Evolutionary conservation across 176 grass and related monocot genomes (phyloP).

Genomic region (Carex cristatella): DNA sequence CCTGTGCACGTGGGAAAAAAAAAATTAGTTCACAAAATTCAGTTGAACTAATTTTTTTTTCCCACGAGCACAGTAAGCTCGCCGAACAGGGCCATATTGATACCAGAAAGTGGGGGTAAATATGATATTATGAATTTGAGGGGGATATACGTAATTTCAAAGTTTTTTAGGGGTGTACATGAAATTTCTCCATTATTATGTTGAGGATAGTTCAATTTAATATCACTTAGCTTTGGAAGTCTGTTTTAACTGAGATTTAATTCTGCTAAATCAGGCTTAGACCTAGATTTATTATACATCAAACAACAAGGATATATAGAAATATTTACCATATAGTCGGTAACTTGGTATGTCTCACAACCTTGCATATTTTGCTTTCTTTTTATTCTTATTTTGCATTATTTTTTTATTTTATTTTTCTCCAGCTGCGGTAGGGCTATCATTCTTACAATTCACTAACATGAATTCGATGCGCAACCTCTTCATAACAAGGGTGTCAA

Average conservation of each 20-base stretch:
- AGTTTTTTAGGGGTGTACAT: too few species aligned
- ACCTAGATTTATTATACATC: neutral
- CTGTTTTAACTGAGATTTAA: neutral
- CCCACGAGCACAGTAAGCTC: too few species aligned
- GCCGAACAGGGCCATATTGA: too few species aligned
- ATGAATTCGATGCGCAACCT: slow-evolving; percentile 99
- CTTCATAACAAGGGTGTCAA: slow-evolving; percentile 86
- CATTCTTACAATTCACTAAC: slow-evolving; percentile 96
- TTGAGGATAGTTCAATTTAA: neutral
- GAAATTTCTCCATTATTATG: too few species aligned
- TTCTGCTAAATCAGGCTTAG: neutral
- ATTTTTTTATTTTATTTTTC: neutral
- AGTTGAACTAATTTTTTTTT: too few species aligned
- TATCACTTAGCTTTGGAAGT: neutral
- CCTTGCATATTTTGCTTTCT: slow-evolving; percentile 6
- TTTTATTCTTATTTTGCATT: neutral
- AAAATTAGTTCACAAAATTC: too few species aligned
- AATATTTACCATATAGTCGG: slow-evolving; percentile 24
- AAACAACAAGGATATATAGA: neutral
- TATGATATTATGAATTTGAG: too few species aligned
- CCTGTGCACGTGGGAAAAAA: too few species aligned
- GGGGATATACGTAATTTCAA: too few species aligned
- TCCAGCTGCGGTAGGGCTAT: slow-evolving; percentile 82
- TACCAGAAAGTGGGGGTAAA: too few species aligned
- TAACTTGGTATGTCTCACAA: slow-evolving; percentile 32